Base-by-base conservation (phyloP, 2,329 filamentous ascomycete species). In the Neopestalotiopsis sp. region DNA sequence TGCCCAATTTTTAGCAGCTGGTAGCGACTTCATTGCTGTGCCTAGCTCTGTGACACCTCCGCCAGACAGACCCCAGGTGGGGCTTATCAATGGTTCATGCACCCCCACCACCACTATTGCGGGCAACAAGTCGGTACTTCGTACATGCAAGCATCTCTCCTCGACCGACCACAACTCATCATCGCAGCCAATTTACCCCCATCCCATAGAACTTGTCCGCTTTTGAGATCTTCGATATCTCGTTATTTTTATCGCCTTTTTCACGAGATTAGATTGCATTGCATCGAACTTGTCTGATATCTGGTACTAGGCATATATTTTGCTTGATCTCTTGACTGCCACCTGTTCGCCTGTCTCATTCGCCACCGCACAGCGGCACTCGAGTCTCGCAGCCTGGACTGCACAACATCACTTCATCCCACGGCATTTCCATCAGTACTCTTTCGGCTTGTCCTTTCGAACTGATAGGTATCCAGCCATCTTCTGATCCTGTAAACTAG, bases 301-400 rank as follows among this genome's bases (percentile, higher is more conserved):
- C 2, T 38, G 10, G 34, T 38, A 38, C 34, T 3, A 4, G 4
- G 1, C 3, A 14, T 52, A 9, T 1, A n/a, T 3, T 9, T 7
- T 52, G 45, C 45, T 52, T 9, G 14, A 9, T 52, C 45, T 17
- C 9, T 6, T n/a, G 5, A 1, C 17, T 20, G 45, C 45, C n/a
- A 28, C 3, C 24, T 28, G 17, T 6, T 52, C 45, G 3, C 45
- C n/a, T 20, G n/a, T n/a, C 13, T 52, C 5, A 3, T 52, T 52
- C 45, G 45, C 45, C 45, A 52, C n/a, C 45, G 45, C n/a, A 2
- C 7, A n/a, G n/a, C 72, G 40, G n/a, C 45, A 20, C n/a, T 9
- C 45, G 3, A 52, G n/a, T 14, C 45, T 52, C n/a, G 45, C 17
- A 17, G 3, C n/a, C 14, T 52, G 4, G n/a, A 52, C 45, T 52